phyloP scores from a whole-genome alignment of 257 asterid genomes.

The Primulina tabacum region DNA sequence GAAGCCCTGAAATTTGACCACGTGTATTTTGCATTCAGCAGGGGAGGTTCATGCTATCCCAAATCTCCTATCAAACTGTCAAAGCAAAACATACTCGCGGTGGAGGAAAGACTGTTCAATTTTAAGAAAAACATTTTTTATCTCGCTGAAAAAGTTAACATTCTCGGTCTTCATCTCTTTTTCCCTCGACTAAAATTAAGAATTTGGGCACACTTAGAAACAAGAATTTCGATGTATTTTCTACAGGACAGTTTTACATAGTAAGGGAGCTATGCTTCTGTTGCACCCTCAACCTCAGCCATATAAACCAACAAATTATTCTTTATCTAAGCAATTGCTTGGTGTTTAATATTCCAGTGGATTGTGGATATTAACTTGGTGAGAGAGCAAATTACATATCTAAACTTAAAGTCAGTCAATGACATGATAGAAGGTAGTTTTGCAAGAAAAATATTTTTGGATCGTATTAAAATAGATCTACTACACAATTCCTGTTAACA shows the following conservation, averaged over 20 bases:
- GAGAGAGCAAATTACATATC: background rate
- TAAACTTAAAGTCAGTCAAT: conserved; percentile 2
- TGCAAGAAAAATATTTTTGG: background rate
- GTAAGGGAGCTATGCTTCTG: conserved; percentile 13
- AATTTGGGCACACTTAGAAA: conserved; percentile 8
- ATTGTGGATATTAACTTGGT: conserved; percentile 1
- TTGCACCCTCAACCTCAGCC: conserved; percentile 14
- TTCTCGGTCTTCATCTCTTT: conserved; percentile 3
- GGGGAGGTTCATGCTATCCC: too few relatives aligned
- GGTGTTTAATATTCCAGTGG: conserved; percentile 5
- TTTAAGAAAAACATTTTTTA: too few relatives aligned
- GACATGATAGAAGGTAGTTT: background rate
- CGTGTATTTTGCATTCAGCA: too few relatives aligned
- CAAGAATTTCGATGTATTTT: conserved; percentile 12
- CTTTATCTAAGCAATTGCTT: conserved; percentile 13
- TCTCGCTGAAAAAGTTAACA: conserved; percentile 11
- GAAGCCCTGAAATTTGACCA: too few relatives aligned
- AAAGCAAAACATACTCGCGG: too few relatives aligned
- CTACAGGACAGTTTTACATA: conserved; percentile 3
- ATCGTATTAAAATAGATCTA: background rate
- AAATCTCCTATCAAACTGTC: too few relatives aligned
- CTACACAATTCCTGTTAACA: conserved; percentile 15
- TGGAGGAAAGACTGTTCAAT: too few relatives aligned
- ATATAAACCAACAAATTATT: conserved; percentile 14
- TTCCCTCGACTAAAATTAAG: conserved; percentile 14